phyloP scores from a whole-genome alignment of 768 basidiomycete species.

The Serpula lacrymans region DNA sequence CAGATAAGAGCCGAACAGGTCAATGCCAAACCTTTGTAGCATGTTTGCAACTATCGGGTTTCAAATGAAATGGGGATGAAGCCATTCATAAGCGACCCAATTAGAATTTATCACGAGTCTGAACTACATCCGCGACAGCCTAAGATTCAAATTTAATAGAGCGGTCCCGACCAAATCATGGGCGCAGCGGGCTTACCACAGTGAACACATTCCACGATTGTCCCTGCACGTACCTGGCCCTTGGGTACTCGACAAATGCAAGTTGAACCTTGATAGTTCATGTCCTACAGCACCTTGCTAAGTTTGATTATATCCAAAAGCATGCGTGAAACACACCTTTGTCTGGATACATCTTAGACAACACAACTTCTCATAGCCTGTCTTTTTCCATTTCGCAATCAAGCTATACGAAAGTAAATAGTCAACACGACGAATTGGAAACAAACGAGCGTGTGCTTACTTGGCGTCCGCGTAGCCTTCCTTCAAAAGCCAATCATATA shows the following conservation, averaged over 20 bases:
- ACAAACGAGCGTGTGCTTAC: constrained; percentile 41
- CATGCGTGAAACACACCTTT: constrained; percentile 43
- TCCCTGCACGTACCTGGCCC: constrained; percentile 83
- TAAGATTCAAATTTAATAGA: constrained; percentile 24
- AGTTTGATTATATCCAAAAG: constrained; percentile 1
- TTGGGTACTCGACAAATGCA: constrained; percentile 98
- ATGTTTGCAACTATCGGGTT: no score
- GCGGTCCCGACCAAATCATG: not conserved
- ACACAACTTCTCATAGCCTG: constrained; percentile 97
- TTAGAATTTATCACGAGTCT: constrained; percentile 52
- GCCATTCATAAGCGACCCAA: no score
- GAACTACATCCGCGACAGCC: constrained; percentile 92
- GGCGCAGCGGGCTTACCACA: constrained; percentile 69
- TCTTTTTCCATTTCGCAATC: constrained; percentile 99
- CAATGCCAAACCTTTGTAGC: no score
- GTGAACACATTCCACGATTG: constrained; percentile 93
- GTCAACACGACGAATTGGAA: constrained; percentile 2
- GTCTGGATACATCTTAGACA: constrained; percentile 97
- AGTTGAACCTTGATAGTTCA: constrained; percentile 99
- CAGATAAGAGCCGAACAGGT: no score
- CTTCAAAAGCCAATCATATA: constrained; percentile 98
- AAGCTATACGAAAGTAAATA: constrained; percentile 47
- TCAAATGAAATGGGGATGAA: not conserved
- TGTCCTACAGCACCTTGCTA: constrained; percentile 58
- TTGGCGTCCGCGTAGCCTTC: constrained; percentile 96